Percentiles rank a stretch among this genome's conserved stretches.
Conservation (phyloP, 2,329 filamentous ascomycete genomes). For the Blastomyces percursus region DNA sequence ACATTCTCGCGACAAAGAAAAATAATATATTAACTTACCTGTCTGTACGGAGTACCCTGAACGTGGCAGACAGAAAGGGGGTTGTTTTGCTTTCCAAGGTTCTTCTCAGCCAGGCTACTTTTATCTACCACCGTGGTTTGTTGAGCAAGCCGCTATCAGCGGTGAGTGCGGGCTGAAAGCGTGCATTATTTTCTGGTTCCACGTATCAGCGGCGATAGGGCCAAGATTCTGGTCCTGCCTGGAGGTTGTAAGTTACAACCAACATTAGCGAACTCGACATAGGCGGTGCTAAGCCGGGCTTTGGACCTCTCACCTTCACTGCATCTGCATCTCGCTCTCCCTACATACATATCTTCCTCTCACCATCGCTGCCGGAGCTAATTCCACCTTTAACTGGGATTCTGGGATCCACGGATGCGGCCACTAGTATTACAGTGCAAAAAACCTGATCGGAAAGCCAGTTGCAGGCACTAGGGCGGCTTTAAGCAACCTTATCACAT, state of each 20-base stretch:
- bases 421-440: neutral
- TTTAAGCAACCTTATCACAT: neutral
- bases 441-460: neutral
- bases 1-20: neutral
- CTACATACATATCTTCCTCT: no score
- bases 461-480: neutral
- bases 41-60: no score
- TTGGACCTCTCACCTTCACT: no score
- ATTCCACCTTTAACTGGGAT: no score
- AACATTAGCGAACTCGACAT: no score
- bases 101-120: neutral
- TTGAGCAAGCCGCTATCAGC: neutral
- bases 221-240: neutral
- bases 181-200: neutral
- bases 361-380: no score
- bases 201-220: neutral
- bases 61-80: neutral
- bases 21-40: neutral
- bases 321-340: no score
- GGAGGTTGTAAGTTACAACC: no score
- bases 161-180: neutral
- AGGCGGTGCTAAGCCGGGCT: no score
- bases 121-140: neutral
- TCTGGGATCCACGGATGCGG: no score
- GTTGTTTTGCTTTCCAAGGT: neutral